Base-by-base conservation (phyloP, 306 rosid genomes). In the Lathyrus aphaca region DNA sequence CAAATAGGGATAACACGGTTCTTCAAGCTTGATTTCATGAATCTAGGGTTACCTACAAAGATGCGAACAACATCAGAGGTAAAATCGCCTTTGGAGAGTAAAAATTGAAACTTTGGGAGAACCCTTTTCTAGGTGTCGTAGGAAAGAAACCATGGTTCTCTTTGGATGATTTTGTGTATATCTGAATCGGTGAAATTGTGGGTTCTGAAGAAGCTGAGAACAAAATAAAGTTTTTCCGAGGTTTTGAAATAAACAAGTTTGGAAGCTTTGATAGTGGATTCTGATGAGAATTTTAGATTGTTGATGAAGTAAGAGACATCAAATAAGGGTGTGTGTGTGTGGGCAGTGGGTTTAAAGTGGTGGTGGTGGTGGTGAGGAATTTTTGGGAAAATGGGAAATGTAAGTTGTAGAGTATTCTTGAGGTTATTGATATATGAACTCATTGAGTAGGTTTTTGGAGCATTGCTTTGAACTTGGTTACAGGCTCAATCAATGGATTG, bases 231-330 rank as follows among this genome's bases (percentile, higher is more conserved):
- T 1, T 68, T 35, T 18, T 68, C 6, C 0, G 72, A 30, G 35
- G 72, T 50, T 6, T 19, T 19, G 72, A 50, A 50, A 12, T 11
- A 21, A 14, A 77, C 18, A 0, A 0, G 30, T 58, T 56, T 66
- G 8, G 76, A 77, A 49, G 72, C 76, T 56, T 69, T 77, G 53
- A 66, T 37, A 23, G 87, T 84, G 3, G 51, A n/a, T n/a, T n/a
- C n/a, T n/a, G n/a, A n/a, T n/a, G n/a, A n/a, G n/a, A n/a, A n/a
- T n/a, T n/a, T n/a, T 2, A 63, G 51, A 1, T 67, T 43, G 66
- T 80, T 55, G 50, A 62, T 14, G 73, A 86, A 74, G 73, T 83
- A 81, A 5, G 91, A 83, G 0, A 75, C 75, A 0, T 68, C n/a
- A 29, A 60, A 60, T 3, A 46, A 10, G n/a, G 37, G 14, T 59